Evolutionary conservation across 1,284 basidiomycete genomes (phyloP), one percentile per base, ranked within the genome.

Genomic region (Cystobasidium pallidum): DNA sequence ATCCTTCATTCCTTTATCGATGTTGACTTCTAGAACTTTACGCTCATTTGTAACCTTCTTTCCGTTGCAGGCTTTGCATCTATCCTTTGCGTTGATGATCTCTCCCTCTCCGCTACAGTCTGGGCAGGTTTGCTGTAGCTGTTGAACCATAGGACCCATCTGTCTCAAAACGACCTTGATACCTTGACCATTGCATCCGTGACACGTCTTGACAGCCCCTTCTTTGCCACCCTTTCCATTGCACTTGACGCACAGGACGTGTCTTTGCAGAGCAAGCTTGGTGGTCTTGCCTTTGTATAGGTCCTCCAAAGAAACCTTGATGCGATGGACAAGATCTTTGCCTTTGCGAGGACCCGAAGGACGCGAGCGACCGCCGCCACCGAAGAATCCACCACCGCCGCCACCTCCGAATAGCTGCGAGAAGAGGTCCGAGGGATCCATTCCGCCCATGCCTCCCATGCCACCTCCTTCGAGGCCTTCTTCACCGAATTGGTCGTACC

Each of bases 101-200:
- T 99, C 95, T 76, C 96, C 96, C 26, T 88, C 86, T 39, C 92
- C 96, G 66, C 86, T 86, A 82, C 96, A 99, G 39, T 97, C 94
- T 80, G 90, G 88, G 84, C 96, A 99, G 63, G 89, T 86, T 76
- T 93, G 91, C 82, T 99, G 96, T 79, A 99, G 92, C 83, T 99
- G 96, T 83, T 99, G 96, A 78, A 99, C 93, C 96, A 99, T 99
- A 19, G 96, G 96, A 43, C 96, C 96, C 87, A 96, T 90, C 82
- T 98, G 95, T 75, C 96, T 91, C 74, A 98, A 84, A 71, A 90
- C 92, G 78, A 98, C 83, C 82, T 90, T 92, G 84, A 96, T 84
- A 81, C 96, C 96, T 78, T 93, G 91, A 76, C 96, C 96, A 78
- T 85, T 86, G 84, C 96, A 99, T 24, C 85, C 81, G 61, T 82